Conservation (phyloP, 225 moss, liverwort and hornwort genomes). For the Straminergon stramineum region DNA sequence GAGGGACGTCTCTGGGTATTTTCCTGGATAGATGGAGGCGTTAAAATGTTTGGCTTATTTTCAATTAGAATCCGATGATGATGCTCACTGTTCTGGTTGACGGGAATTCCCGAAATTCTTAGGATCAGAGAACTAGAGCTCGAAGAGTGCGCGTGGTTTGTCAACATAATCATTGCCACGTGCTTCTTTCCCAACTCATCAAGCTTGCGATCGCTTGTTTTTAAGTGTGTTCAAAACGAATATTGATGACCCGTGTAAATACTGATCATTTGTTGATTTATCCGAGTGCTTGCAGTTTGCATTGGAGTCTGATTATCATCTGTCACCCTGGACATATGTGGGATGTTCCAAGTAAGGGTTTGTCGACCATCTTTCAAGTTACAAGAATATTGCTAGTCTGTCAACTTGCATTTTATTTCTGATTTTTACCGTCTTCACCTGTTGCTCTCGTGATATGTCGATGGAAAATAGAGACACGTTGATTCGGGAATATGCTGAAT, state of each 20-base stretch:
- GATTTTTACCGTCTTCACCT: background rate
- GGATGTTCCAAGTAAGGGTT: conserved; percentile 21
- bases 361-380: background rate
- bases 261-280: background rate
- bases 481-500: conserved; percentile 3
- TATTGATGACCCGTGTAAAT: background rate
- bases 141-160: background rate
- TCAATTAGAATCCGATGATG: background rate
- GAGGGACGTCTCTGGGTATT: background rate
- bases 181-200: background rate
- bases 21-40: background rate
- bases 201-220: background rate
- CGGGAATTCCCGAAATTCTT: background rate
- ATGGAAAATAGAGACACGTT: background rate
- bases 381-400: background rate
- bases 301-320: conserved; percentile 58
- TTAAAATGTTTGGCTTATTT: background rate
- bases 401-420: background rate
- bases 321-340: conserved; percentile 49
- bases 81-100: background rate
- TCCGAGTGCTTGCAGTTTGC: conserved; percentile 33
- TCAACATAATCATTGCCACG: background rate
- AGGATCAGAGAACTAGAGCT: background rate
- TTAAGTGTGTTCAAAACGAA: background rate
- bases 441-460: background rate